Evolutionary conservation across 192 early-diverging fungal genomes (phyloP).

Genomic region (Coemansia sp.): DNA sequence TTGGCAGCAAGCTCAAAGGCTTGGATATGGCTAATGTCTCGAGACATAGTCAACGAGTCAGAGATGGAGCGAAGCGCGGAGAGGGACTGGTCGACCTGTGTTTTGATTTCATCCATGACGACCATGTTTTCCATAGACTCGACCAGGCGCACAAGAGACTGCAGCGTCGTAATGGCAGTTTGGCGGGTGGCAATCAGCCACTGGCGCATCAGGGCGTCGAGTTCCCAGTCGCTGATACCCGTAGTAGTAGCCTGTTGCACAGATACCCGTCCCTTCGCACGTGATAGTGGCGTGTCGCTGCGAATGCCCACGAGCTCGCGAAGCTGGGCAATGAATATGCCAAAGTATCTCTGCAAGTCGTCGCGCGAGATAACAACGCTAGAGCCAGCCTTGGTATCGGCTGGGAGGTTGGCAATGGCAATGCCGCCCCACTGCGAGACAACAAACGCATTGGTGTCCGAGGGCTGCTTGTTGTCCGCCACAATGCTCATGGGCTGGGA

Average conservation of each 20-base stretch:
- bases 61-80: conserved; percentile 39
- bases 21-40: conserved; percentile 13
- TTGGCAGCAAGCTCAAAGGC: conserved; percentile 64
- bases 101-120: conserved; percentile 84
- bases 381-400: conserved; percentile 5
- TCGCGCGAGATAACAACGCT: conserved; percentile 29
- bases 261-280: conserved; percentile 17
- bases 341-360: conserved; percentile 77
- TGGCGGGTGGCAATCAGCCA: conserved; percentile 74
- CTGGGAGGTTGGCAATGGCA: conserved; percentile 59
- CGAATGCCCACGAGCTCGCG: conserved; percentile 84
- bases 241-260: conserved; percentile 53
- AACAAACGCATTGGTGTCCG: conserved; percentile 75
- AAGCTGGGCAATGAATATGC: conserved; percentile 79
- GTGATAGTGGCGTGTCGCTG: conserved; percentile 30
- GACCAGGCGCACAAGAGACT: conserved; percentile 79
- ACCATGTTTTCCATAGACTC: conserved; percentile 89
- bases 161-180: conserved; percentile 74
- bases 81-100: conserved; percentile 61
- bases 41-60: conserved; percentile 19
- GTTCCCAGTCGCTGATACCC: conserved; percentile 83
- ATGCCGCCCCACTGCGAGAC: conserved; percentile 97
- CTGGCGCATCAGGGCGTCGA: conserved; percentile 72
- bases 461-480: conserved; percentile 11
- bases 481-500: conserved; percentile 76